Evolutionary conservation across 495 filamentous ascomycete species (phyloP).

Genomic region (Annulohypoxylon nitens): DNA sequence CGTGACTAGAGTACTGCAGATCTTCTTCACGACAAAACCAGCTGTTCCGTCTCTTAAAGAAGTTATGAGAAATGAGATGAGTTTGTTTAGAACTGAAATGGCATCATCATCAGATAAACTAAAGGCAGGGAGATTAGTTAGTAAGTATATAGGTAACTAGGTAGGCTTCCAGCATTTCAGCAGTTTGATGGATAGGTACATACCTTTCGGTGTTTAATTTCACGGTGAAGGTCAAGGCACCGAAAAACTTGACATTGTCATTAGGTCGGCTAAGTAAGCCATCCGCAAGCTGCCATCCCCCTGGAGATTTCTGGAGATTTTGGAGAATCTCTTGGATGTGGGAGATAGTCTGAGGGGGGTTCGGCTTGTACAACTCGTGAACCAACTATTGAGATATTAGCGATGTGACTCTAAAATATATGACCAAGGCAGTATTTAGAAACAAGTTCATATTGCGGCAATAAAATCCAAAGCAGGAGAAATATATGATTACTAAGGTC

Average conservation of each 20-base stretch:
- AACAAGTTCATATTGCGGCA: background rate
- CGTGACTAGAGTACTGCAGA: constrained; percentile 83
- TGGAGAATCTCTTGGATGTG: constrained; percentile 83
- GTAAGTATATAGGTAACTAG: constrained; percentile 41
- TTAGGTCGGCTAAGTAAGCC: constrained; percentile 73
- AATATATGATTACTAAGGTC: background rate
- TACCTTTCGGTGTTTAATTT: constrained; percentile 90
- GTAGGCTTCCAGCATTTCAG: background rate
- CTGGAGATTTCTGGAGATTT: constrained; percentile 76
- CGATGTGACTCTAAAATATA: background rate
- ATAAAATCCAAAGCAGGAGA: background rate
- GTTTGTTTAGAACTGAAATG: constrained; percentile 72
- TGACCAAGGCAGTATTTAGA: background rate
- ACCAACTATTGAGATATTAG: constrained; percentile 63
- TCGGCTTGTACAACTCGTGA: constrained; percentile 78
- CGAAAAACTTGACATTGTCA: constrained; percentile 87
- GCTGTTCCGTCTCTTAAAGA: constrained; percentile 70
- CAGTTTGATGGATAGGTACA: constrained; percentile 21
- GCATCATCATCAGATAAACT: constrained; percentile 72
- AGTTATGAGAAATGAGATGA: constrained; percentile 75
- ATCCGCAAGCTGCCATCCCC: constrained; percentile 89
- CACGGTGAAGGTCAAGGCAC: constrained; percentile 91
- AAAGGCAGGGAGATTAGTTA: constrained; percentile 65
- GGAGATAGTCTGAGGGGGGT: constrained; percentile 68
- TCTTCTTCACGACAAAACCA: constrained; percentile 79